Base-by-base conservation (phyloP, 2,329 filamentous ascomycete genomes). In the Pseudogymnoascus sp. region DNA sequence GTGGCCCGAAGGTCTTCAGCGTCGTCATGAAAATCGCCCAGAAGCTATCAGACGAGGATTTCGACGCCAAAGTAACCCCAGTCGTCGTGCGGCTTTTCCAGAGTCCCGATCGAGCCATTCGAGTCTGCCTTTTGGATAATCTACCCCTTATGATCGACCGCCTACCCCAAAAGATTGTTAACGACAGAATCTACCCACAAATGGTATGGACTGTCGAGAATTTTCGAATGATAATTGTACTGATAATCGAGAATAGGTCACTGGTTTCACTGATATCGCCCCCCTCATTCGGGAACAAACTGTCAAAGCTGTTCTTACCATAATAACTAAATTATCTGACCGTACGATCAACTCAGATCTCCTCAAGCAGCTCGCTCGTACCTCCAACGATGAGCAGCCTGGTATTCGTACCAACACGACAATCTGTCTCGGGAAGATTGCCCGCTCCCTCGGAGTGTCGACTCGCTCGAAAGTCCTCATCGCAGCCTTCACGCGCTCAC, bases 381-480 rank as follows among this genome's bases (percentile, higher is more conserved):
- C 93, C 1, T 92, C 94, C 52, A 99, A 97, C 69, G 94, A 99
- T 66, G 94, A 97, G 69, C 93, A 99, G 71, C 92, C 94, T 0
- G 94, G 94, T 0, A 99, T 99, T 67, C 85, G 94, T 65, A 99
- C 94, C 7, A 99, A 99, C 73, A 99, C 94, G 0, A 99, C 94
- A 1, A 99, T 99, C 62, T 97, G 93, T 72, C 78, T 99, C 0
- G 94, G 94, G 21, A 97, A 97, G 72, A 97, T 99, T 68, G 92
- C 94, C 12, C 92, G 91, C 69, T 89, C 96, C 69, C 80, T 99
- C 0, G 91, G 91, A 1, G 80, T 83, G 1, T 81, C 90, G 67
- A 91, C 90, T 3, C 83, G 94, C 65, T 83, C 89, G 58, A 99
- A 97, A 74, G 93, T 99, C 0, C 83, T 99, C 26, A 89, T 92